phyloP scores from a whole-genome alignment of 257 asterid genomes.

The Verbascum thapsus region DNA sequence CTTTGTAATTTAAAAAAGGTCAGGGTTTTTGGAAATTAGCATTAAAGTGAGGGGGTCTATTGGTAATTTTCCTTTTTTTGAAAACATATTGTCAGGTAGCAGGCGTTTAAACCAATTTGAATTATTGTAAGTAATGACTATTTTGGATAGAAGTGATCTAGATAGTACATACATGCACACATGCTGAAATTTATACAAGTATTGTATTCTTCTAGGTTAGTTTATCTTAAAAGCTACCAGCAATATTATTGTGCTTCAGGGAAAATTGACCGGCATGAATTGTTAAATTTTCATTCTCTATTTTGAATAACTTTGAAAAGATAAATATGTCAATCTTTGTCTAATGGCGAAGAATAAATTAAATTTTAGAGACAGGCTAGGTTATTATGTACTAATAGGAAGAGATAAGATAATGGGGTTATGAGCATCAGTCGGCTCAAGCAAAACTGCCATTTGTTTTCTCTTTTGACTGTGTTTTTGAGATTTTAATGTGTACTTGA shows the following conservation, averaged over 20 bases:
- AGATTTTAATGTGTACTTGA: not conserved
- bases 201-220: not conserved
- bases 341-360: not conserved
- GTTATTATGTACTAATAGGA: not conserved
- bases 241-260: too few relatives aligned
- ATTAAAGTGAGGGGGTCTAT: too few relatives aligned
- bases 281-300: not conserved
- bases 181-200: conserved; percentile 1
- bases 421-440: not conserved
- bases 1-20: too few relatives aligned
- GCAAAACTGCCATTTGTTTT: not conserved
- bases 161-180: not conserved
- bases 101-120: not conserved
- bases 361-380: not conserved
- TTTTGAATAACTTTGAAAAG: not conserved
- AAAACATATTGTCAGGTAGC: not conserved
- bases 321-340: not conserved
- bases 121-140: not conserved
- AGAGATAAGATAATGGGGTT: not conserved
- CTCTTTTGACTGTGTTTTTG: conserved; percentile 1
- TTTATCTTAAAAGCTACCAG: not conserved
- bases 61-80: too few relatives aligned
- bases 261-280: too few relatives aligned
- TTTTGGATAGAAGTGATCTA: conserved; percentile 3
- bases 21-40: too few relatives aligned